Percentiles rank a stretch among this genome's conserved stretches.
These are phyloP conservation scores for Lasiodiplodia citricola DNA, from an alignment of 2,329 filamentous ascomycete genomes.

Conservation along the genomic window DNA sequence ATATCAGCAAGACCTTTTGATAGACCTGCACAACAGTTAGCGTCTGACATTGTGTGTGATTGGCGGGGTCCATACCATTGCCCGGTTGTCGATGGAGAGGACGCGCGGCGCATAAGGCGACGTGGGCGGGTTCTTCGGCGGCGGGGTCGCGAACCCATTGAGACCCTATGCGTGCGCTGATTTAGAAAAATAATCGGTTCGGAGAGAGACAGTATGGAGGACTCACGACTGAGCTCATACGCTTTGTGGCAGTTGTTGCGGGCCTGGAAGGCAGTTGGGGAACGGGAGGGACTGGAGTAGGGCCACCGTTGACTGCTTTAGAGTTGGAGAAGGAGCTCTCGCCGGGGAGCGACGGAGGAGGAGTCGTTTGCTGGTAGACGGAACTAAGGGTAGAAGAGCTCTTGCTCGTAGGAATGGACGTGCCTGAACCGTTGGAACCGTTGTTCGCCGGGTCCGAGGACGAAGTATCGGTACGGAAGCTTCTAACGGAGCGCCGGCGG, in stretches of 20 bases:
- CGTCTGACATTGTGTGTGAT: not conserved
- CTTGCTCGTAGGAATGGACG: conserved; percentile 59
- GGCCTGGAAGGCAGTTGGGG: conserved; percentile 43
- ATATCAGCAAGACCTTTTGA: conserved; percentile 84
- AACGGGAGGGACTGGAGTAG: conserved; percentile 33
- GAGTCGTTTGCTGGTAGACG: conserved; percentile 66
- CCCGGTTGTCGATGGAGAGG: conserved; percentile 77
- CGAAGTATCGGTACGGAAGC: conserved; percentile 54
- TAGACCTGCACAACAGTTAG: conserved; percentile 67
- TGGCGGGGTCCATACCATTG: conserved; percentile 62
- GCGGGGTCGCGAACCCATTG: conserved; percentile 61
- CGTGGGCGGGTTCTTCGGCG: conserved; percentile 52
- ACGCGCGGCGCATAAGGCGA: conserved; percentile 84
- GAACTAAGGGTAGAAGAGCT: conserved; percentile 68
- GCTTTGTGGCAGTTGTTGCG: conserved; percentile 36
- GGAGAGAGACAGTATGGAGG: not conserved
- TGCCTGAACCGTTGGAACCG: conserved; percentile 28
- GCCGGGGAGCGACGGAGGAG: conserved; percentile 73
- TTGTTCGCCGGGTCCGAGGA: conserved; percentile 29
- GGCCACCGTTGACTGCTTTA: conserved; percentile 58
- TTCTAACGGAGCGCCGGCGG: conserved; percentile 74
- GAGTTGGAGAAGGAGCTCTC: conserved; percentile 70
- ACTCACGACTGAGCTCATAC: conserved; percentile 59
- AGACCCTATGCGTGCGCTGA: not conserved
- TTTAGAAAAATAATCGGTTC: not conserved